phyloP scores from a whole-genome alignment of 2,329 filamentous ascomycete genomes.

The Colletotrichum cereale region DNA sequence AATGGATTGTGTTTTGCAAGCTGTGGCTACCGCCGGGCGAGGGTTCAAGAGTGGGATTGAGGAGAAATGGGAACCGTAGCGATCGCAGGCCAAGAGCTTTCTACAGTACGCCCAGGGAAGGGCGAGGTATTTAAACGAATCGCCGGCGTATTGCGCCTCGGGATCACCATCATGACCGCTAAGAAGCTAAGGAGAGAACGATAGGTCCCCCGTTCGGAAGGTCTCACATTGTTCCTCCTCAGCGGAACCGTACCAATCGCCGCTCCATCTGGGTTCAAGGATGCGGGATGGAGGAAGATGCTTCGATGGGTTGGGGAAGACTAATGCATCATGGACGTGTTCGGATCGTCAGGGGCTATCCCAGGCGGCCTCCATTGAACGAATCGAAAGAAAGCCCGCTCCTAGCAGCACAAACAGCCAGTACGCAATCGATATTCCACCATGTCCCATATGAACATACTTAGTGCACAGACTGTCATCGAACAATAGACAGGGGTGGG shows the following conservation, averaged over 20 bases:
- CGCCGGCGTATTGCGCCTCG: conserved; percentile 8
- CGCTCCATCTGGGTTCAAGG: neutral
- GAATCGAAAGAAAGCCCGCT: conserved; percentile 3
- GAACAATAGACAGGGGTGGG: neutral
- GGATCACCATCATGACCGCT: neutral
- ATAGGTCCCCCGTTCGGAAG: neutral
- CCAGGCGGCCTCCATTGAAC: neutral
- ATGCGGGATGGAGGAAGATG: neutral
- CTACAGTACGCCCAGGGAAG: neutral
- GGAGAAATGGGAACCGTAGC: neutral
- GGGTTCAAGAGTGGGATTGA: neutral
- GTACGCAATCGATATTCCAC: neutral
- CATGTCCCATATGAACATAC: neutral
- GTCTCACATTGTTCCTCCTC: conserved; percentile 6
- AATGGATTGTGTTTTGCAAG: neutral
- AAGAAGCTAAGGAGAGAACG: neutral
- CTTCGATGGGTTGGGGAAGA: neutral
- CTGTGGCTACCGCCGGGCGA: neutral
- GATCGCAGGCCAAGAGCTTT: neutral
- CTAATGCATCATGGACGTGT: neutral
- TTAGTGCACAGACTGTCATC: neutral
- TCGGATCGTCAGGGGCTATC: conserved; percentile 24
- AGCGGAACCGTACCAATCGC: neutral
- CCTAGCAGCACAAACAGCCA: too few relatives aligned
- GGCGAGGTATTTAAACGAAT: conserved; percentile 23